Conservation (phyloP, 164 flowering plant species). For the Amborella trichopoda region DNA sequence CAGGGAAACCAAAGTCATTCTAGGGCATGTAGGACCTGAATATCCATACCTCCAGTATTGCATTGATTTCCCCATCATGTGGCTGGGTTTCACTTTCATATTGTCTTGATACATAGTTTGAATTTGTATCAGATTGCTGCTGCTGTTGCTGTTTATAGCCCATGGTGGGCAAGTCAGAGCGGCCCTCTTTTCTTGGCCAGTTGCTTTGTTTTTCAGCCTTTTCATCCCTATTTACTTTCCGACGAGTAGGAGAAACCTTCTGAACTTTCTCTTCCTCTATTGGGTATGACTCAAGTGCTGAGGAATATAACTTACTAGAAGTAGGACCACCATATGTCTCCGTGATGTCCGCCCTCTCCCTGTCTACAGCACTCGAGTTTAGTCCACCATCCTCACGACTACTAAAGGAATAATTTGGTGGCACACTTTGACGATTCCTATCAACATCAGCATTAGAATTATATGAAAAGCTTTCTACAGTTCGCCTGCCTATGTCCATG, state of each 20-base stretch:
- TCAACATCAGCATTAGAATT: slow-evolving; percentile 30
- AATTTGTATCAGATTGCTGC: slow-evolving; percentile 20
- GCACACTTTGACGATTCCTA: slow-evolving; percentile 23
- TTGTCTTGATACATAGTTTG: slow-evolving; percentile 30
- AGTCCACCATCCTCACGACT: slow-evolving; percentile 37
- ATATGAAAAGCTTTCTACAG: slow-evolving; percentile 25
- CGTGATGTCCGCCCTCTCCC: slow-evolving; percentile 35
- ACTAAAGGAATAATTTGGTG: slow-evolving; percentile 25
- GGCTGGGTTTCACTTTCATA: slow-evolving; percentile 31
- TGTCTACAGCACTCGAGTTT: slow-evolving; percentile 33
- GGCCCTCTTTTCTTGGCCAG: slow-evolving; percentile 43
- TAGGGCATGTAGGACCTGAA: background rate
- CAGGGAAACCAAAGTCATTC: background rate
- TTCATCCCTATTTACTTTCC: slow-evolving; percentile 62
- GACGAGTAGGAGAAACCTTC: slow-evolving; percentile 83
- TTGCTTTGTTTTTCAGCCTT: slow-evolving; percentile 48
- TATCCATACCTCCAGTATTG: slow-evolving; percentile 65
- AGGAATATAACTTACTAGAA: slow-evolving; percentile 19
- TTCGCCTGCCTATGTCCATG: slow-evolving; percentile 38
- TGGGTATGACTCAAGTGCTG: slow-evolving; percentile 33
- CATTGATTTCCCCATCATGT: slow-evolving; percentile 61
- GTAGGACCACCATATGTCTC: slow-evolving; percentile 28
- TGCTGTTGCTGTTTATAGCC: slow-evolving; percentile 36
- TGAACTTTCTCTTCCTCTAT: slow-evolving; percentile 53
- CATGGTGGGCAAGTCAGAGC: slow-evolving; percentile 26